These are phyloP conservation scores for Rhipidocladum racemiflorum DNA, from an alignment of 176 grass and related monocot genomes.

Conservation along the genomic window DNA sequence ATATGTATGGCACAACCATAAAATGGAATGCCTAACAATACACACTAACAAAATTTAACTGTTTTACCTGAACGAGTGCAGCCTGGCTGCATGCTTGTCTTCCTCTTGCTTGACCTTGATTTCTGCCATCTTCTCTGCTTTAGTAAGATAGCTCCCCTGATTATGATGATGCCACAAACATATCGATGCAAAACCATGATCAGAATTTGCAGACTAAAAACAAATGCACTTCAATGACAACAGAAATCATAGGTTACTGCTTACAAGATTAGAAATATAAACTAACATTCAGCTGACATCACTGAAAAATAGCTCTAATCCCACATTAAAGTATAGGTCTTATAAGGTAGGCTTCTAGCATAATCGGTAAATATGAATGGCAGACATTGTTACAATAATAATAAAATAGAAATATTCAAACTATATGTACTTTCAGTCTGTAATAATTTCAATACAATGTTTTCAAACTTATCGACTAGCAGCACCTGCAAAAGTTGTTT, in stretches of 20 bases:
- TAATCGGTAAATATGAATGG: background rate
- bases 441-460: background rate
- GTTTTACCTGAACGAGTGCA: slow-evolving; percentile 79
- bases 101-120: slow-evolving; percentile 84
- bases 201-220: background rate
- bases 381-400: background rate
- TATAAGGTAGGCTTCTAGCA: background rate
- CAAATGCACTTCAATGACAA: background rate
- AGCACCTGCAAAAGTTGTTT: background rate
- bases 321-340: background rate
- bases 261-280: slow-evolving; percentile 4
- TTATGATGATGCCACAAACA: slow-evolving; percentile 2
- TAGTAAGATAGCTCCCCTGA: slow-evolving; percentile 81
- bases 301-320: background rate
- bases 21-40: slow-evolving; percentile 6
- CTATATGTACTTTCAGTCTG: background rate
- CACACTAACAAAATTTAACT: background rate
- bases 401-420: background rate
- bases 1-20: background rate
- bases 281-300: background rate
- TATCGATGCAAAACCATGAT: background rate
- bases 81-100: slow-evolving; percentile 68
- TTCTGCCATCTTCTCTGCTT: slow-evolving; percentile 60
- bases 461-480: background rate
- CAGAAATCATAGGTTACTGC: background rate